These are phyloP conservation scores for Cordyceps pruinosa DNA, from an alignment of 2,329 filamentous ascomycete species.

Conservation along the genomic window DNA sequence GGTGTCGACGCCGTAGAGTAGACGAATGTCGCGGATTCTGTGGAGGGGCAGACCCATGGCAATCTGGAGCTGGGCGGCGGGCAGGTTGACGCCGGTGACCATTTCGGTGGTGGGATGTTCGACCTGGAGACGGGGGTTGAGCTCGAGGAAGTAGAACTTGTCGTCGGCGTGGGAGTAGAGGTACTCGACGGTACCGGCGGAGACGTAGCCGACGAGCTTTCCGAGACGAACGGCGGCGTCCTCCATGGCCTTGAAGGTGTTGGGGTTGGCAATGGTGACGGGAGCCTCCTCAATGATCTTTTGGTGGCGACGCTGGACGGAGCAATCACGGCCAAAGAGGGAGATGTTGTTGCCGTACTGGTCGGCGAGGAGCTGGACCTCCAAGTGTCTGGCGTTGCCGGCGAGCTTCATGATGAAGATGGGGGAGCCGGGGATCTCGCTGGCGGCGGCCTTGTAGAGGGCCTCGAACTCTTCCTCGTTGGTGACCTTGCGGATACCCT, in stretches of 20 bases:
- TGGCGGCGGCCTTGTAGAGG: slow-evolving; percentile 92
- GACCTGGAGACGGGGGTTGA: slow-evolving; percentile 98
- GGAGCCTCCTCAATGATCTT: slow-evolving; percentile 99
- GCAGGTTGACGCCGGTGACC: slow-evolving; percentile 96
- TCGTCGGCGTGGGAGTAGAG: slow-evolving; percentile 96
- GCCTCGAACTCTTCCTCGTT: slow-evolving; percentile 75
- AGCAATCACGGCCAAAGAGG: slow-evolving; percentile 96
- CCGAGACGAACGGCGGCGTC: slow-evolving; percentile 91
- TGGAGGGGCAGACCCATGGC: slow-evolving; percentile 97
- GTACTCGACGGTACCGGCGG: slow-evolving; percentile 97
- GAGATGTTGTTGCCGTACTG: slow-evolving; percentile 99
- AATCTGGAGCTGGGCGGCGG: slow-evolving; percentile 94
- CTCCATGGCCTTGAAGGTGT: slow-evolving; percentile 94
- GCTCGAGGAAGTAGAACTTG: slow-evolving; percentile 98
- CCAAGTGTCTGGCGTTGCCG: slow-evolving; percentile 90
- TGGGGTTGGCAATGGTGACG: slow-evolving; percentile 85
- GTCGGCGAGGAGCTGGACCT: slow-evolving; percentile 94
- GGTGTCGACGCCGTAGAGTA: slow-evolving; percentile 92
- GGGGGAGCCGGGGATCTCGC: slow-evolving; percentile 94
- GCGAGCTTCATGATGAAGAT: slow-evolving; percentile 99
- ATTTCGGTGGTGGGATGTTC: slow-evolving; percentile 99
- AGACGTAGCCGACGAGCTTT: slow-evolving; percentile 93
- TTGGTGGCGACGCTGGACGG: slow-evolving; percentile 94
- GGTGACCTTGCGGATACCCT: slow-evolving; percentile 95
- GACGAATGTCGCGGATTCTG: slow-evolving; percentile 89